A percentile compares a stretch with the other conserved stretches of the same genome.
phyloP scores from a whole-genome alignment of 371 early-diverging fungal genomes.

The Mortierella sp. region DNA sequence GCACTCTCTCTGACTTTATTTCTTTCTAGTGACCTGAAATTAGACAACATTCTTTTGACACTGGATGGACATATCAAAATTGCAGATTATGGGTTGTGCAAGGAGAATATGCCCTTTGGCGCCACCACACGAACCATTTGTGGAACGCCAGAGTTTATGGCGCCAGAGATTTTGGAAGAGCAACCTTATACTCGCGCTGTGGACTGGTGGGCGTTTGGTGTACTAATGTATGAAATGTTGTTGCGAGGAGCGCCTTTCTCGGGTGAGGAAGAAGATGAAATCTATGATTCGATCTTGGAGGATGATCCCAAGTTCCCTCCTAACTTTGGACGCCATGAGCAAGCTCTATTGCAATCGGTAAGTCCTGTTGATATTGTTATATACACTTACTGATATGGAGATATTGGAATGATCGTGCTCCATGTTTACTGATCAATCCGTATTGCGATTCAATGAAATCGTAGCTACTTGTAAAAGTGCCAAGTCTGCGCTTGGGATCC shows the following conservation, averaged over 20 bases:
- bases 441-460: background rate
- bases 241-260: conserved; percentile 81
- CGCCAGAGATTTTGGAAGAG: conserved; percentile 85
- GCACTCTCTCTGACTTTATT: too few species aligned
- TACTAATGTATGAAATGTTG: conserved; percentile 98
- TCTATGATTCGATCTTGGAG: conserved; percentile 73
- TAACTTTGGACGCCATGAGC: conserved; percentile 63
- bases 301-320: conserved; percentile 67
- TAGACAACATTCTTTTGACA: conserved; percentile 77
- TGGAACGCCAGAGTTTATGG: conserved; percentile 91
- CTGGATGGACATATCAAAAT: conserved; percentile 79
- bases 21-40: conserved; percentile 68
- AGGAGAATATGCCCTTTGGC: conserved; percentile 67
- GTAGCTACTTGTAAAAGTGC: conserved; percentile 65
- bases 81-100: conserved; percentile 81
- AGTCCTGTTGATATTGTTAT: background rate
- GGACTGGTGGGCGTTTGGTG: conserved; percentile 99
- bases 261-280: conserved; percentile 68
- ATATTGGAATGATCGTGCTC: too few species aligned
- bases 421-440: too few species aligned
- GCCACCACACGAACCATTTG: conserved; percentile 80
- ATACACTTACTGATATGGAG: background rate
- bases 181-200: conserved; percentile 92
- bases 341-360: conserved; percentile 64
- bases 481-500: conserved; percentile 59